Evolutionary conservation across 176 grass and related monocot genomes (phyloP).

Genomic region (Bolboschoenus planiculmis): DNA sequence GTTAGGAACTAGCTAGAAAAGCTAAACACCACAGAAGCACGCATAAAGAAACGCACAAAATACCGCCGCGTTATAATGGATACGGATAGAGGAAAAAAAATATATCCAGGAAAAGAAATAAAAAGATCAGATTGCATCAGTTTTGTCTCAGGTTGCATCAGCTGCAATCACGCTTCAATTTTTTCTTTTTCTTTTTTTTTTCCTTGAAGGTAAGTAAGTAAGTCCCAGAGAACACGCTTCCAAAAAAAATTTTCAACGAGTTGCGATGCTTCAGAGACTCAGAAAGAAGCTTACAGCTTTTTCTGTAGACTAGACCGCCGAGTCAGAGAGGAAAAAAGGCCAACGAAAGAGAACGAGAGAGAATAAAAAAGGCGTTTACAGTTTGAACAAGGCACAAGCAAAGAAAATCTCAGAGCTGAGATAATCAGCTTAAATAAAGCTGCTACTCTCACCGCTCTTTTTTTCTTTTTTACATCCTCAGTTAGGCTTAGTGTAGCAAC

Average conservation of each 20-base stretch:
- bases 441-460: neutral
- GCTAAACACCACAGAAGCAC: too few relatives aligned
- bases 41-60: too few relatives aligned
- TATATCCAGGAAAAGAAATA: neutral
- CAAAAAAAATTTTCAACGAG: neutral
- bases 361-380: constrained; percentile 6
- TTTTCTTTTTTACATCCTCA: neutral
- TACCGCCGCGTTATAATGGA: too few relatives aligned
- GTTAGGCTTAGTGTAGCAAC: constrained; percentile 4
- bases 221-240: neutral
- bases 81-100: neutral
- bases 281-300: constrained; percentile 8
- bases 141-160: neutral
- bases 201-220: too few relatives aligned
- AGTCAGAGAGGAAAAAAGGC: neutral
- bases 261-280: too few relatives aligned
- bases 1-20: too few relatives aligned
- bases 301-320: neutral
- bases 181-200: neutral
- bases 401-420: neutral
- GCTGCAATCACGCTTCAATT: neutral
- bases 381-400: constrained; percentile 3
- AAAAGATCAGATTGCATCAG: neutral
- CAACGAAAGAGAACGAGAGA: neutral
- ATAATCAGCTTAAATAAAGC: constrained; percentile 20